Conservation (phyloP, 2,329 filamentous ascomycete genomes). For the Rhytidhysteron rufulum region DNA sequence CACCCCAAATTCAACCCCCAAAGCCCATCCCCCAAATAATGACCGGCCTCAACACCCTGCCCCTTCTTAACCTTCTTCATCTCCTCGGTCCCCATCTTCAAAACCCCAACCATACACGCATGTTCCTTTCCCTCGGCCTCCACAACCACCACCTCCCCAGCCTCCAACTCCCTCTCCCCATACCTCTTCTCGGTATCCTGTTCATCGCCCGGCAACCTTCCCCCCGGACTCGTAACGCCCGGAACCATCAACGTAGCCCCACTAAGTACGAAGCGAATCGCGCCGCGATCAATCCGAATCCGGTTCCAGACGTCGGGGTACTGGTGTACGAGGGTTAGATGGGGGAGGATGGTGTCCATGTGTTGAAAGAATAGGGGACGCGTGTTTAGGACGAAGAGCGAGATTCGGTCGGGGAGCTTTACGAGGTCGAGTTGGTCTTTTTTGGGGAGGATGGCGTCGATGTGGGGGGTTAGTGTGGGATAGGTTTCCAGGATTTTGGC, state of each 20-base stretch:
- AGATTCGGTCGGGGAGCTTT: constrained; percentile 88
- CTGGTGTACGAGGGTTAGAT: constrained; percentile 83
- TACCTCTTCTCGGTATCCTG: constrained; percentile 41
- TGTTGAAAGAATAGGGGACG: constrained; percentile 90
- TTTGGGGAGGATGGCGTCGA: constrained; percentile 93
- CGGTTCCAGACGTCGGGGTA: constrained; percentile 82
- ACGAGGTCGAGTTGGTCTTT: constrained; percentile 86
- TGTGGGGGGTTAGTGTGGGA: constrained; percentile 78
- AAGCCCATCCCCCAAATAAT: constrained; percentile 90
- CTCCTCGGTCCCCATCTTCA: constrained; percentile 83
- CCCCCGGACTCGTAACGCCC: constrained; percentile 79
- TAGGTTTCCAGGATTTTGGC: constrained; percentile 78
- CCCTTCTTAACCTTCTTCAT: constrained; percentile 95
- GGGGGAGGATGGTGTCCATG: constrained; percentile 72
- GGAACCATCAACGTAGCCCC: constrained; percentile 96
- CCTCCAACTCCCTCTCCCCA: constrained; percentile 64
- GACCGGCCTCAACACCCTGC: constrained; percentile 86
- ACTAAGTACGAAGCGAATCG: constrained; percentile 91
- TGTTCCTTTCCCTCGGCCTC: constrained; percentile 91
- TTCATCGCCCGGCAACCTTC: constrained; percentile 63
- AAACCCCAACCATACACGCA: constrained; percentile 79
- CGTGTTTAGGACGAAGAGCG: constrained; percentile 77
- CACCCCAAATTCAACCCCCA: constrained; percentile 69
- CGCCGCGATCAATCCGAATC: constrained; percentile 88
- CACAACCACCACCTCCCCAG: constrained; percentile 82